Conservation (phyloP, 2,329 filamentous ascomycete genomes). For the Fusarium albosuccineum region DNA sequence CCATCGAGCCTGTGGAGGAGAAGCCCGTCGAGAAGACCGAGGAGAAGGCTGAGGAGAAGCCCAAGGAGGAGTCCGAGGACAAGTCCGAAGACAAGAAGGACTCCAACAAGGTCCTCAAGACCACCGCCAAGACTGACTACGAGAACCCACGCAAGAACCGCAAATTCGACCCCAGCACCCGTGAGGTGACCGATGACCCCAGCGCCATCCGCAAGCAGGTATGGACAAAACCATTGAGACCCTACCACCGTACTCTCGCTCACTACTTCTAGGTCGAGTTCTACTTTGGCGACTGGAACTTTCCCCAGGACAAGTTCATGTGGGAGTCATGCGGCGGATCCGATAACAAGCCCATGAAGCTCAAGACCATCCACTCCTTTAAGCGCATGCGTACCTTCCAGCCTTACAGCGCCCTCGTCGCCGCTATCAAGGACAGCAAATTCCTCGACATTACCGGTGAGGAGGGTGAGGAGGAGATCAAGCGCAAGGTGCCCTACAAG, state of each 20-base stretch:
- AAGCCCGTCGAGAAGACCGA: slow-evolving; percentile 44
- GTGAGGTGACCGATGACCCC: slow-evolving; percentile 81
- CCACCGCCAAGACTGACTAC: slow-evolving; percentile 55
- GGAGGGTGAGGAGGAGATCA: slow-evolving; percentile 77
- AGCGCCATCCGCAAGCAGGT: slow-evolving; percentile 87
- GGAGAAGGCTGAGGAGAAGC: slow-evolving; percentile 40
- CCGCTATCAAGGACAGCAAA: slow-evolving; percentile 83
- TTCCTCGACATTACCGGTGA: slow-evolving; percentile 80
- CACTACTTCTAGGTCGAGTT: slow-evolving; percentile 80
- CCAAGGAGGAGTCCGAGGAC: slow-evolving; percentile 45
- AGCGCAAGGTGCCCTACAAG: slow-evolving; percentile 80
- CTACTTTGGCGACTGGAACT: slow-evolving; percentile 94
- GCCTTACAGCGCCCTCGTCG: slow-evolving; percentile 85
- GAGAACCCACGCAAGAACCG: slow-evolving; percentile 66
- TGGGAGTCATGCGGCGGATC: slow-evolving; percentile 81
- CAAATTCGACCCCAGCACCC: slow-evolving; percentile 78
- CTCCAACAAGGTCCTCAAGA: slow-evolving; percentile 57
- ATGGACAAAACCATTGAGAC: slow-evolving; percentile 36
- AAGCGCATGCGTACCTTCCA: slow-evolving; percentile 97
- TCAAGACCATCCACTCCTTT: slow-evolving; percentile 86
- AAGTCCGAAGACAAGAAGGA: slow-evolving; percentile 43
- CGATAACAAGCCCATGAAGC: slow-evolving; percentile 83
- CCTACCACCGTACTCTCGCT: neutral
- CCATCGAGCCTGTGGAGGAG: slow-evolving; percentile 45
- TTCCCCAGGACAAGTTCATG: slow-evolving; percentile 89